A percentile compares a stretch with the other conserved stretches of the same genome.
Conservation (phyloP, 495 filamentous ascomycete genomes). For the Margaritispora aquatica region DNA sequence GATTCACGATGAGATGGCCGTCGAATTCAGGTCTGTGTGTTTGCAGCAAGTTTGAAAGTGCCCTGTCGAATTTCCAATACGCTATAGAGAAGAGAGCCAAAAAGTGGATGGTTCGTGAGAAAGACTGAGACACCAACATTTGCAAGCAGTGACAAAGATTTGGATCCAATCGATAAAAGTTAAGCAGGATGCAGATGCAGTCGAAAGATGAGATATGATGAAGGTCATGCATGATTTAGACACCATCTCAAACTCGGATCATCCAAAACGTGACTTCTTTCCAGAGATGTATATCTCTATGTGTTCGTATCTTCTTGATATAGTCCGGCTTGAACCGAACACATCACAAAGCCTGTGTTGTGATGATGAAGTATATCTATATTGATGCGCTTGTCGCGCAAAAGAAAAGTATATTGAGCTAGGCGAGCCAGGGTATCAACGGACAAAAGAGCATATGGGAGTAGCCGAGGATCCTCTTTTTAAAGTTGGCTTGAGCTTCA, state of each 20-base stretch:
- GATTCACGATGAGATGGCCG: slow-evolving; percentile 13
- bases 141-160: neutral
- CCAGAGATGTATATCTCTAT: too few species aligned
- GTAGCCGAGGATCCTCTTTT: slow-evolving; percentile 7
- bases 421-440: neutral
- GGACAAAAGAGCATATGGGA: neutral
- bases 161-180: neutral
- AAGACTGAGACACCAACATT: slow-evolving; percentile 2
- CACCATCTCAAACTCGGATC: neutral
- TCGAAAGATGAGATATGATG: neutral
- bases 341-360: too few species aligned
- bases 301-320: too few species aligned
- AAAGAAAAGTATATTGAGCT: neutral
- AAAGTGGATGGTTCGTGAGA: neutral
- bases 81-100: slow-evolving; percentile 10
- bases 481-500: slow-evolving; percentile 3
- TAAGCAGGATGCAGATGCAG: too few species aligned
- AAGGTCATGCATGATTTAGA: neutral
- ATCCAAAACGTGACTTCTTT: neutral
- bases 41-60: neutral
- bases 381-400: slow-evolving; percentile 1
- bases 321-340: too few species aligned
- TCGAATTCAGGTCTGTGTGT: slow-evolving; percentile 10
- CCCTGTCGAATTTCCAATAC: neutral
- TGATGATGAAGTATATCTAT: too few species aligned